Conservation (phyloP, 805 yeast species). For the Candida loeiensis region DNA sequence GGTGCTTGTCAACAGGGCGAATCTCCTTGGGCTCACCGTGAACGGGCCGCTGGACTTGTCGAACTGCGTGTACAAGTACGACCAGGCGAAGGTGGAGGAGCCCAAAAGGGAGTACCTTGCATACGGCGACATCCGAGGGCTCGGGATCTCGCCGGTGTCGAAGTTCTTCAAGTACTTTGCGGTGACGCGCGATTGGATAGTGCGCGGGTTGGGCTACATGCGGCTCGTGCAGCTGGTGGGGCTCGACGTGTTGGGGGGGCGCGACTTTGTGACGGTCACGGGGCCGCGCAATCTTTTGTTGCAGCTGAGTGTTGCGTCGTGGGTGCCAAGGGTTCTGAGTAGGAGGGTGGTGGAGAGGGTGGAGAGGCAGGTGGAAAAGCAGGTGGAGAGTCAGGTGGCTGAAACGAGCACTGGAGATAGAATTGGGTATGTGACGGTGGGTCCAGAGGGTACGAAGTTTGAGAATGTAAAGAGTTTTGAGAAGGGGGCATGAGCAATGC, state of each 20-base stretch:
- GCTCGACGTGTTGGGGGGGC: background rate
- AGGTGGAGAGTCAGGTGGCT: background rate
- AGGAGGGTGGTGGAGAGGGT: background rate
- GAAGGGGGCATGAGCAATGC: no score
- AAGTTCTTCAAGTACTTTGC: conserved; percentile 7
- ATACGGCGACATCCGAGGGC: background rate
- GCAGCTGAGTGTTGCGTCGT: conserved; percentile 39
- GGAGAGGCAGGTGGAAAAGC: background rate
- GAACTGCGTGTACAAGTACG: conserved; percentile 33
- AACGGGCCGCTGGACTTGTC: conserved; percentile 46
- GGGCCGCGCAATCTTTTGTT: conserved; percentile 55
- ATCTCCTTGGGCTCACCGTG: conserved; percentile 49
- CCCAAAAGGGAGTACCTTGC: conserved; percentile 4
- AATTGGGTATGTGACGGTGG: background rate
- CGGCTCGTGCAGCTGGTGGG: conserved; percentile 1
- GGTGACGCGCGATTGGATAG: conserved; percentile 7
- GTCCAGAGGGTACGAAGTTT: conserved; percentile 3
- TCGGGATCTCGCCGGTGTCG: conserved; percentile 7
- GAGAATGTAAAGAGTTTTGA: conserved; percentile 1
- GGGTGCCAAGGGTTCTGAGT: conserved; percentile 5
- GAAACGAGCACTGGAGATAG: background rate
- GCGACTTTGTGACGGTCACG: conserved; percentile 43
- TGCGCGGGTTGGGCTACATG: conserved; percentile 1
- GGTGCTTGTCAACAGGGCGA: conserved; percentile 42
- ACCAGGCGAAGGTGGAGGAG: conserved; percentile 13